Evolutionary conservation across 169 alveolate genomes (phyloP).

Genomic region (Theileria orientalis): DNA sequence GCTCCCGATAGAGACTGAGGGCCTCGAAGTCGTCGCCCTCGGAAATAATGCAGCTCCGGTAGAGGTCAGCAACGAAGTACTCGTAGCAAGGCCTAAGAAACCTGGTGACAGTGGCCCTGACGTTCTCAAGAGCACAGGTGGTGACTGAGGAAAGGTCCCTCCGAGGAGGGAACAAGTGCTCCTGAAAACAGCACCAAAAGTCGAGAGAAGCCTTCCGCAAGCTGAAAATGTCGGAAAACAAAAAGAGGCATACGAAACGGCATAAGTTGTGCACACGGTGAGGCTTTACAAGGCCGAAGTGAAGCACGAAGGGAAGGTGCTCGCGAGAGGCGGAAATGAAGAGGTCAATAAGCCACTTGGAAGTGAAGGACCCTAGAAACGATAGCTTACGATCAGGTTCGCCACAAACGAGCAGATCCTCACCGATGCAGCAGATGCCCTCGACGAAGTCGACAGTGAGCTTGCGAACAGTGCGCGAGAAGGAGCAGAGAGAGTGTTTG

Average conservation of each 20-base stretch:
- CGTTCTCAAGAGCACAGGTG: not conserved
- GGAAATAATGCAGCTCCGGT: not conserved
- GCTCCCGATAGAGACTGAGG: slow-evolving; percentile 9
- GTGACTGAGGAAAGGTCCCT: not conserved
- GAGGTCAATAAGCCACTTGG: not conserved
- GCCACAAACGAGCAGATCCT: not conserved
- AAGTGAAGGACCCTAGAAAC: not conserved
- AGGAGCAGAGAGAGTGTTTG: not conserved
- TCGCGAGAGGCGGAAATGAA: not conserved
- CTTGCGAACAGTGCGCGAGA: not conserved
- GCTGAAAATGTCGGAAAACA: not conserved
- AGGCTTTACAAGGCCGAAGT: not conserved
- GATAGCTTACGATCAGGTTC: not conserved
- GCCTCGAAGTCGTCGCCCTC: not conserved
- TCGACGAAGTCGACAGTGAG: not conserved
- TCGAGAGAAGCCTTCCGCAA: not conserved
- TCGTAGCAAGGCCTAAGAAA: slow-evolving; percentile 9
- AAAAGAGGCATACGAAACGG: not conserved
- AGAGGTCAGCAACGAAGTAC: slow-evolving; percentile 13
- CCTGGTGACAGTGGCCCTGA: not conserved
- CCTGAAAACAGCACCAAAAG: not conserved
- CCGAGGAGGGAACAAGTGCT: not conserved
- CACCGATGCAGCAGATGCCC: not conserved
- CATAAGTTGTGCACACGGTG: not conserved
- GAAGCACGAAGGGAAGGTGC: not conserved